These are phyloP conservation scores for Trichomonas vaginalis DNA, from an alignment of 208 protist species.

Conservation along the genomic window DNA sequence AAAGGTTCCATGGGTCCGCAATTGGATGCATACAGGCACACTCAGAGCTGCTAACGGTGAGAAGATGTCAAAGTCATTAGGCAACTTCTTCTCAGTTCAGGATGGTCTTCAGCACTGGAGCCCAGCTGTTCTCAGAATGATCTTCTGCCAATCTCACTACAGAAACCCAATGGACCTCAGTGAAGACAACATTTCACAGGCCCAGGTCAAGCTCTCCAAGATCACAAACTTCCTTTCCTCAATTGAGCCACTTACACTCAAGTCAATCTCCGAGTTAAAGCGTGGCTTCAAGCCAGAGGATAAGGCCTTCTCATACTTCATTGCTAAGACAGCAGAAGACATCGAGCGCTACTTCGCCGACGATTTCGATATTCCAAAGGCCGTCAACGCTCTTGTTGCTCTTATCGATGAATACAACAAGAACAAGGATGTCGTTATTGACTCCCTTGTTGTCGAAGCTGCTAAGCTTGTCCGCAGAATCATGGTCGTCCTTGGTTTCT, in stretches of 20 bases:
- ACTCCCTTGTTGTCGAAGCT: not conserved
- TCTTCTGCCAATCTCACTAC: not conserved
- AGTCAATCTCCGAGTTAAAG: no score
- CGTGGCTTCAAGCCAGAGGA: not conserved
- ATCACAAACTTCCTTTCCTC: not conserved
- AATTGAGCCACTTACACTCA: not conserved
- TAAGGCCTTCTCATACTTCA: not conserved
- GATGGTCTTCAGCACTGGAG: not conserved
- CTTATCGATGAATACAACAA: not conserved
- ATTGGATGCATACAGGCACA: constrained; percentile 45
- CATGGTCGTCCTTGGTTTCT: not conserved
- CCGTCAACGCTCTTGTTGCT: not conserved
- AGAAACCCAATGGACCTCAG: not conserved
- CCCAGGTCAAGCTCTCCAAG: not conserved
- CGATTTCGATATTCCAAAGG: not conserved
- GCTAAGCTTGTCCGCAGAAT: not conserved
- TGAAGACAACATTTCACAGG: not conserved
- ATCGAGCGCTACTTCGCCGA: not conserved
- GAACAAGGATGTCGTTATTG: not conserved
- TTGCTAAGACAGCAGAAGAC: not conserved
- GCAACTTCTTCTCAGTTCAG: constrained; percentile 55
- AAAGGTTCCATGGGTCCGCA: constrained; percentile 37
- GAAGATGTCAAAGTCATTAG: constrained; percentile 60
- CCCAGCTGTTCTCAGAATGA: not conserved
- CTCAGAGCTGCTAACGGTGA: constrained; percentile 34